phyloP scores from a whole-genome alignment of 176 grass and related monocot species.

The Microstegium vimineum region DNA sequence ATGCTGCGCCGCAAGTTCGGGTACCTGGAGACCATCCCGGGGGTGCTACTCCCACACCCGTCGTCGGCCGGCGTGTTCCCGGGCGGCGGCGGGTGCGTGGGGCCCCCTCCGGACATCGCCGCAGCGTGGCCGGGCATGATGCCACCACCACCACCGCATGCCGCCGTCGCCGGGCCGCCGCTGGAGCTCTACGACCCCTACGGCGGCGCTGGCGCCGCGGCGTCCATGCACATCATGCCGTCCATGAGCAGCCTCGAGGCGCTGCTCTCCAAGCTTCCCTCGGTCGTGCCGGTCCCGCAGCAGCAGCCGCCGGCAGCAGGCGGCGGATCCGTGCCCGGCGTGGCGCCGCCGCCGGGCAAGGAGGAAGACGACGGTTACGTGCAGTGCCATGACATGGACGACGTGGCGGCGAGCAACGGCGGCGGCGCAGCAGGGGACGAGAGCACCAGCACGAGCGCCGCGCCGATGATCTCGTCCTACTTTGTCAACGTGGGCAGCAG shows the following conservation, averaged over 20 bases:
- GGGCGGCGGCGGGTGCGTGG: not conserved
- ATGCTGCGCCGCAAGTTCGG: constrained; percentile 83
- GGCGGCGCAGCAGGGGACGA: not conserved
- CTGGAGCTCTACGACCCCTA: constrained; percentile 73
- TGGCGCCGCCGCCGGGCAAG: not conserved
- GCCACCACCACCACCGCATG: not conserved
- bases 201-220: constrained; percentile 2
- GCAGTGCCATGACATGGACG: constrained; percentile 39
- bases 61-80: constrained; percentile 65
- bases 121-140: constrained; percentile 19
- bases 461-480: constrained; percentile 50
- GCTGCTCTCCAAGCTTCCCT: constrained; percentile 91
- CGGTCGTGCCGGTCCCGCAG: constrained; percentile 40
- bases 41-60: constrained; percentile 93
- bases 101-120: not conserved
- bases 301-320: not conserved
- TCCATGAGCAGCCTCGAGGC: constrained; percentile 99
- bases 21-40: constrained; percentile 97
- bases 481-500: constrained; percentile 52
- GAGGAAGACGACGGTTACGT: constrained; percentile 51
- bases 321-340: not conserved
- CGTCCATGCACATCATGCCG: constrained; percentile 68
- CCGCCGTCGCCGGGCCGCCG: not conserved
- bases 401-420: constrained; percentile 32
- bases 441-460: constrained; percentile 24